Percentiles rank a stretch among this genome's conserved stretches.
Evolutionary conservation across 352 stramenopile genomes (phyloP).

Genomic region (Thraustotheca clavata): DNA sequence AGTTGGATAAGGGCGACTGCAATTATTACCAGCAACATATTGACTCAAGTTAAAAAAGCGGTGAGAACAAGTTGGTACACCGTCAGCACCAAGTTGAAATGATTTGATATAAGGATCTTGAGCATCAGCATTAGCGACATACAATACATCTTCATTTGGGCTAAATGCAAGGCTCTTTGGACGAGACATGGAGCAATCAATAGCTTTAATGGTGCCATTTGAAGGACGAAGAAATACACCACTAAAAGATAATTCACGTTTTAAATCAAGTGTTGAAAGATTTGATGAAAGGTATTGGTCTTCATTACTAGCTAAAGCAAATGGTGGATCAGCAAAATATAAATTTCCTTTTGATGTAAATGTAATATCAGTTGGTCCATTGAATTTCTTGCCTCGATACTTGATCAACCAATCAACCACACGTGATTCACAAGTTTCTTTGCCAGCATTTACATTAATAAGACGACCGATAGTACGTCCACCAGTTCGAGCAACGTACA

Average conservation of each 20-base stretch:
- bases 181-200: conserved; percentile 67
- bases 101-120: conserved; percentile 71
- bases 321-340: conserved; percentile 75
- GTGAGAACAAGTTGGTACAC: conserved; percentile 39
- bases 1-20: conserved; percentile 34
- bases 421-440: conserved; percentile 46
- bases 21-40: conserved; percentile 31
- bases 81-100: conserved; percentile 45
- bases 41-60: conserved; percentile 73
- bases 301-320: conserved; percentile 53
- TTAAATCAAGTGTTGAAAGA: conserved; percentile 19
- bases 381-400: conserved; percentile 71
- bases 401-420: conserved; percentile 66
- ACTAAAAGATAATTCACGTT: conserved; percentile 71
- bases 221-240: conserved; percentile 54
- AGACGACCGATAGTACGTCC: conserved; percentile 55
- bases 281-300: conserved; percentile 27
- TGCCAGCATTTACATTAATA: conserved; percentile 53
- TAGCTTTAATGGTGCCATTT: conserved; percentile 31
- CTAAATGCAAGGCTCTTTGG: conserved; percentile 82
- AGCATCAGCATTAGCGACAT: conserved; percentile 73
- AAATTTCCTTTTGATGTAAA: conserved; percentile 52
- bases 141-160: conserved; percentile 57
- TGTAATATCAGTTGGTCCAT: conserved; percentile 60
- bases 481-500: conserved; percentile 64